phyloP scores from a whole-genome alignment of 192 early-diverging fungal genomes.

The Geranomyces variabilis region DNA sequence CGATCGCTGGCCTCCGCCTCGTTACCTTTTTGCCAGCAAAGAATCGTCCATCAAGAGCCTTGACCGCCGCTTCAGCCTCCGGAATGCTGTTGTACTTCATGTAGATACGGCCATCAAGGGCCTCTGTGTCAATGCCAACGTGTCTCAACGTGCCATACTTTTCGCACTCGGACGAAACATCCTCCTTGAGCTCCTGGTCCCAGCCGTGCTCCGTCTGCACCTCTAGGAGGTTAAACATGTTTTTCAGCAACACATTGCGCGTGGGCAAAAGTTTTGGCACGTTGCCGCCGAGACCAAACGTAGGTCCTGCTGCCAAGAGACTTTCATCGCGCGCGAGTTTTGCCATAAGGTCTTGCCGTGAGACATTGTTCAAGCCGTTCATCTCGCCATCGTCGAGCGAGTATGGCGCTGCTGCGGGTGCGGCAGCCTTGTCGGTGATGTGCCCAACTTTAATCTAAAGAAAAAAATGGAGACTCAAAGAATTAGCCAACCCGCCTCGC shows the following conservation, averaged over 20 bases:
- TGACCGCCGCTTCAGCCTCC: constrained; percentile 68
- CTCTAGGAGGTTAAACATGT: constrained; percentile 85
- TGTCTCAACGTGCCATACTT: constrained; percentile 78
- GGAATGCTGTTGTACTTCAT: constrained; percentile 76
- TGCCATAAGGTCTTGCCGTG: constrained; percentile 79
- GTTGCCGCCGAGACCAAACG: constrained; percentile 34
- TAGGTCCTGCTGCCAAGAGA: constrained; percentile 13
- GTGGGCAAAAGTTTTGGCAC: constrained; percentile 57
- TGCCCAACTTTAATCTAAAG: constrained; percentile 75
- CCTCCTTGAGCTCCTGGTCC: constrained; percentile 82
- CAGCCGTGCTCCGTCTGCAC: constrained; percentile 69
- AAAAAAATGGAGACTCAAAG: constrained; percentile 3
- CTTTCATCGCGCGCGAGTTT: constrained; percentile 64
- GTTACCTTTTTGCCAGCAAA: constrained; percentile 85
- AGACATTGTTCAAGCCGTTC: constrained; percentile 68
- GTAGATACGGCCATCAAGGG: constrained; percentile 74
- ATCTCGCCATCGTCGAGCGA: constrained; percentile 53
- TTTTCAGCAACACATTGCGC: constrained; percentile 73
- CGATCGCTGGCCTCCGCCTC: background rate
- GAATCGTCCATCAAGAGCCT: constrained; percentile 80
- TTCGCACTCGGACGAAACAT: constrained; percentile 80
- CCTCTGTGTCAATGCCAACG: constrained; percentile 70
- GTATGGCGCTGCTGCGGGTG: constrained; percentile 16
- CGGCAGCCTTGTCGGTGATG: constrained; percentile 63
- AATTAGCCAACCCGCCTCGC: no score